These are phyloP conservation scores for Backusella luteola DNA, from an alignment of 192 early-diverging fungal species.

Conservation along the genomic window DNA sequence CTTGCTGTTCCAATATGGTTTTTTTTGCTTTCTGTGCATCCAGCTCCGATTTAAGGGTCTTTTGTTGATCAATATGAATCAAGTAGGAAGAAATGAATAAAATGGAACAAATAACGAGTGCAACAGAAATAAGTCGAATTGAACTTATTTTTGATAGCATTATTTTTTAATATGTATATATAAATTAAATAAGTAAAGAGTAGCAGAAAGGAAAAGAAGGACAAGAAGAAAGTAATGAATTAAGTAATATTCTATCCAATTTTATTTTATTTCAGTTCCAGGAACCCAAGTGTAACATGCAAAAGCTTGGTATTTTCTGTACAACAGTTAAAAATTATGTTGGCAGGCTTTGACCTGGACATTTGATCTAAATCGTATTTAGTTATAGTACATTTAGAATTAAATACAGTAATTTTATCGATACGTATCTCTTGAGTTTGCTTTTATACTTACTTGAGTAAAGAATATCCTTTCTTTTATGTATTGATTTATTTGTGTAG, in stretches of 20 bases:
- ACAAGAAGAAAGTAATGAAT: neutral
- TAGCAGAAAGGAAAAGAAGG: neutral
- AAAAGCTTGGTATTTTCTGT: constrained; percentile 5
- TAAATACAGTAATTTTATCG: too few relatives aligned
- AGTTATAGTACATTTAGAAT: too few relatives aligned
- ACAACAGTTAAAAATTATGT: neutral
- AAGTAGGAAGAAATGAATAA: neutral
- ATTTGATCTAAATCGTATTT: too few relatives aligned
- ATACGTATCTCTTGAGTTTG: too few relatives aligned
- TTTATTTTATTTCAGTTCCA: neutral
- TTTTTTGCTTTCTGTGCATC: neutral
- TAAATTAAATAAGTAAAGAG: neutral
- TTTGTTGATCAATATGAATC: neutral
- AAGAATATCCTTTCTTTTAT: neutral
- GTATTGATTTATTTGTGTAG: neutral
- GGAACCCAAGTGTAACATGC: neutral
- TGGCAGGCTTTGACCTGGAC: too few relatives aligned
- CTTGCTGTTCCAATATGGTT: neutral
- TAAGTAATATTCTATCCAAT: neutral
- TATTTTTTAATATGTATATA: neutral
- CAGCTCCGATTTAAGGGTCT: neutral
- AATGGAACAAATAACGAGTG: neutral
- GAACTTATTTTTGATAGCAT: neutral
- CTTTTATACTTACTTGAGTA: neutral
- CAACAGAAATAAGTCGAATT: constrained; percentile 3